Evolutionary conservation across 495 filamentous ascomycete species (phyloP).

Genomic region (Xylaria castorea): DNA sequence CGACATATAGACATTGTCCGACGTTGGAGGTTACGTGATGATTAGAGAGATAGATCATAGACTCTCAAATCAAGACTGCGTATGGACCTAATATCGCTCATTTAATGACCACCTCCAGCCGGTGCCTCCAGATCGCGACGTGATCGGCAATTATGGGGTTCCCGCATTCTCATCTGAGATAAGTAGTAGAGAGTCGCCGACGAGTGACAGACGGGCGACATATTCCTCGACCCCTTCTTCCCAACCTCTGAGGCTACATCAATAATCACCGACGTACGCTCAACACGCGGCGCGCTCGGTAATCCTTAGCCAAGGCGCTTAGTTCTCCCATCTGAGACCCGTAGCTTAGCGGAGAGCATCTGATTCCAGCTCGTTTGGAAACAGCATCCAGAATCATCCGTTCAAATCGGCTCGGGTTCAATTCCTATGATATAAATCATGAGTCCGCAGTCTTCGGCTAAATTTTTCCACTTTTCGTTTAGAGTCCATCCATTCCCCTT

Average conservation of each 20-base stretch:
- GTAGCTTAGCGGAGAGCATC: neutral
- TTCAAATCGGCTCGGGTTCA: neutral
- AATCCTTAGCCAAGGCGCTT: neutral
- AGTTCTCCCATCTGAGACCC: neutral
- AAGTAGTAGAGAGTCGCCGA: neutral
- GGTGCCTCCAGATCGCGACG: neutral
- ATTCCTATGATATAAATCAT: neutral
- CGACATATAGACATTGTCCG: neutral
- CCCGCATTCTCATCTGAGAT: neutral
- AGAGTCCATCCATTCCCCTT: too few relatives aligned
- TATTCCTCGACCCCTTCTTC: neutral
- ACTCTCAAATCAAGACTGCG: neutral
- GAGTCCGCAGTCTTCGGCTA: too few relatives aligned
- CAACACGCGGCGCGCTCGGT: neutral
- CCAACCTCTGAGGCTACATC: neutral
- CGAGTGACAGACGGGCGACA: neutral
- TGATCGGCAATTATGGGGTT: neutral
- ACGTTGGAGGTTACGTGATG: neutral
- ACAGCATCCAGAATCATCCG: neutral
- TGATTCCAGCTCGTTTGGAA: neutral
- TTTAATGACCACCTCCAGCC: neutral
- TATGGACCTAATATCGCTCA: neutral
- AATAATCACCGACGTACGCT: neutral
- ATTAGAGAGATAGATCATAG: neutral
- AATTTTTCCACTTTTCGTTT: neutral